Base-by-base conservation (phyloP, 2,329 filamentous ascomycete species). In the Ophiosphaerella herpotricha region DNA sequence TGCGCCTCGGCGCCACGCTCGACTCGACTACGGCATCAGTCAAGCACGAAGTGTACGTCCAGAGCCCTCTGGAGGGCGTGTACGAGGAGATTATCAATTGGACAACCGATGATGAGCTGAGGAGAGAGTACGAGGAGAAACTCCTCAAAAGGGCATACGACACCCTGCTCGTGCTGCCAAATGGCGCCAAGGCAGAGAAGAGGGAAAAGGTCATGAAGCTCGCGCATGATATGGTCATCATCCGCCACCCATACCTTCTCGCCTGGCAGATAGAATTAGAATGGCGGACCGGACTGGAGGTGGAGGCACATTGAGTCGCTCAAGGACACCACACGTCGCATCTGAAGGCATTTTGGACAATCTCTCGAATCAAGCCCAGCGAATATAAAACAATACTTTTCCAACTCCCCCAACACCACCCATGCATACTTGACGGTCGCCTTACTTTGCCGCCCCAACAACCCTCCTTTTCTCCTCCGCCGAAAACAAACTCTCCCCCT, bases 181-280 rank as follows among this genome's bases (percentile, higher is more conserved):
- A 80, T 1, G 85, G 86, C 3, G 77, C 85, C 50, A 97, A 97
- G 73, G 68, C 75, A 1, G 74, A 78, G 14, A 91, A 95, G 71
- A 83, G 89, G 23, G 78, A 85, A 32, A 86, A 88, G 56, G 87
- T 96, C 0, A 75, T 88, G 63, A 87, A 88, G 52, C 78, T 94
- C 44, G 91, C 93, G 0, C 85, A 87, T 55, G 94, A 93, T 54
- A 96, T 99, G 89, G 93, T 99, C 53, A 89, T 96, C 52, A 94
- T 99, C 70, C 92, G 93, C 63, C 91, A 97, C 62, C 90, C 91
- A 0, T 96, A 88, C 74, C 85, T 87, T 56, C 80, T 95, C 13
- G 94, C 94, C 0, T 99, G 95, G 95, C 88, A 91, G 63, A 87
- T 97, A 53, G 83, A 89, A 26, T 80, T 99, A 50, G 90, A 97